Percentiles rank a stretch among this genome's conserved stretches.
These are phyloP conservation scores for Decorospora gaudefroyi DNA, from an alignment of 2,329 filamentous ascomycete genomes.

Conservation along the genomic window DNA sequence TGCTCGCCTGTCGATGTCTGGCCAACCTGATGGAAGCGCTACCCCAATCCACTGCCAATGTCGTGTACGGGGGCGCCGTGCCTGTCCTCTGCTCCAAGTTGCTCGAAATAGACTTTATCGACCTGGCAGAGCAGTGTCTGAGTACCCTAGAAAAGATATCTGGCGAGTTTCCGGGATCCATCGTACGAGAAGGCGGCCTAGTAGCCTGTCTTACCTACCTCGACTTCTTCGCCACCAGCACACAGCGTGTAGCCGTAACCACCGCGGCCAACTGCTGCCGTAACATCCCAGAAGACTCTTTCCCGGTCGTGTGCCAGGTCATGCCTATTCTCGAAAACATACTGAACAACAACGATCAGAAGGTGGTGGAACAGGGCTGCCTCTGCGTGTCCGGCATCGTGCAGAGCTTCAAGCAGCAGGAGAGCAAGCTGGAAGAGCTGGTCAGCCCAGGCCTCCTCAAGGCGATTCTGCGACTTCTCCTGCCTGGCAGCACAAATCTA, in stretches of 20 bases:
- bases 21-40: conserved; percentile 98
- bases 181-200: conserved; percentile 92
- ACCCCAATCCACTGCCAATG: conserved; percentile 87
- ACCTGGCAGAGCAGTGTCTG: conserved; percentile 92
- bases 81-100: conserved; percentile 93
- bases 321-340: conserved; percentile 96
- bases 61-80: conserved; percentile 96
- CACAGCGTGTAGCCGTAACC: conserved; percentile 93
- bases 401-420: conserved; percentile 91
- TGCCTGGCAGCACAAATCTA: conserved; percentile 93
- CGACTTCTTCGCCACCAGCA: conserved; percentile 97
- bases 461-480: conserved; percentile 80
- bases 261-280: conserved; percentile 98
- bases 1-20: conserved; percentile 90
- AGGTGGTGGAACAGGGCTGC: conserved; percentile 95
- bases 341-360: conserved; percentile 87
- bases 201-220: conserved; percentile 95
- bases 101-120: conserved; percentile 94
- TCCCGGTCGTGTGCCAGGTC: conserved; percentile 86
- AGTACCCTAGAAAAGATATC: conserved; percentile 98
- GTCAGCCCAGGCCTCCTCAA: conserved; percentile 85
- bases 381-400: conserved; percentile 94
- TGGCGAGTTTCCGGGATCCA: conserved; percentile 89
- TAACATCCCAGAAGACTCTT: conserved; percentile 93
- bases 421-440: conserved; percentile 86